Evolutionary conservation across 2,329 filamentous ascomycete species (phyloP), one percentile per base, ranked within the genome.

Genomic region (Karstenula rhodostoma): DNA sequence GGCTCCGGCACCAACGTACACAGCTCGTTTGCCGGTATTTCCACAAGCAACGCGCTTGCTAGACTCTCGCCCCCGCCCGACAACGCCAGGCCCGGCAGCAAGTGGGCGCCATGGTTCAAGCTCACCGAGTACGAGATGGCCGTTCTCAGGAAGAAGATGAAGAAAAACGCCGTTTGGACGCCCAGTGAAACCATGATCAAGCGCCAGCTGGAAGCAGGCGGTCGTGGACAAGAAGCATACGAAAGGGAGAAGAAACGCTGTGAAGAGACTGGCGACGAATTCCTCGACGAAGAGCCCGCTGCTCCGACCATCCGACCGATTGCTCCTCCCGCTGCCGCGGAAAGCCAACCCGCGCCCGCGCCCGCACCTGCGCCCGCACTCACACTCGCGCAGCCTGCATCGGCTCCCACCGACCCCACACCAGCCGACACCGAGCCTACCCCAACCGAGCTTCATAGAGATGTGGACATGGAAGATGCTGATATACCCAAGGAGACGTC

Each of bases 121-220:
- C 77, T 90, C 63, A 89, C 87, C 2, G 87, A 89, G 66, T 90
- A 84, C 79, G 87, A 90, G 69, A 88, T 90, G 86, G 87, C 87
- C 5, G 86, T 88, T 64, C 82, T 95, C 8, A 84, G 92, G 61
- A 95, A 95, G 79, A 85, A 90, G 19, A 95, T 95, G 92, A 95
- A 95, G 85, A 95, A 95, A 83, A 95, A 95, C 71, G 90, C 91
- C 0, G 89, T 91, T 4, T 95, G 92, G 92, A 89, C 87, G 2
- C 92, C 92, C 0, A 94, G 90, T 64, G 90, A 92, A 68, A 94
- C 92, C 0, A 95, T 95, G 92, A 91, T 94, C 64, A 87, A 90
- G 17, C 84, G 91, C 32, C 91, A 94, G 77, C 85, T 95, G 0
- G 90, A 90, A 73, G 82, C 83, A 22, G 84, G 92, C 19, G 89